These are phyloP conservation scores for Achaetomiella virescens DNA, from an alignment of 495 filamentous ascomycete genomes.

Conservation along the genomic window DNA sequence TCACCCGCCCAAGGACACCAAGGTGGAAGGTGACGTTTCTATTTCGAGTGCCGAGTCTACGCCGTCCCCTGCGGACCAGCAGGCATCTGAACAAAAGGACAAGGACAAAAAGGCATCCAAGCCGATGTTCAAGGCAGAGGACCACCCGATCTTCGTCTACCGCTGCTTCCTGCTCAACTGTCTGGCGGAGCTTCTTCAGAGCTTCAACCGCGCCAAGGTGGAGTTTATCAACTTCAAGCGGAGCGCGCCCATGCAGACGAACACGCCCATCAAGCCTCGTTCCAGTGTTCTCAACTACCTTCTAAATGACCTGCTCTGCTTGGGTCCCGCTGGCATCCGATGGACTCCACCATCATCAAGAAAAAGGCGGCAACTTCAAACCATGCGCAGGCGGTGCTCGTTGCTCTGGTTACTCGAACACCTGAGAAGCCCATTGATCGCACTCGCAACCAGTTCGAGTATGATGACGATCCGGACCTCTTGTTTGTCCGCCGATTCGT, in stretches of 20 bases:
- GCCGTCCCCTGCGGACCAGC: constrained; percentile 21
- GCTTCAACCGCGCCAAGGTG: constrained; percentile 89
- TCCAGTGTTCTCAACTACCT: constrained; percentile 92
- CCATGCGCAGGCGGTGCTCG: constrained; percentile 78
- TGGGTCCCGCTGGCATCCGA: constrained; percentile 63
- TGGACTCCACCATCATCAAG: constrained; percentile 67
- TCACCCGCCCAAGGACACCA: constrained; percentile 45
- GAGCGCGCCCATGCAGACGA: constrained; percentile 66
- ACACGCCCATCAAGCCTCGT: constrained; percentile 88
- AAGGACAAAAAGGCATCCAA: constrained; percentile 67
- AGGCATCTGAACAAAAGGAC: constrained; percentile 26
- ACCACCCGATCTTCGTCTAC: constrained; percentile 94
- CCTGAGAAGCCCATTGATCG: constrained; percentile 60
- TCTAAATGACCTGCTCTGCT: constrained; percentile 73
- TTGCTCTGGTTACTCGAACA: constrained; percentile 81
- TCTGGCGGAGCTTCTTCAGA: constrained; percentile 84
- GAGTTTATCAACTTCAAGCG: constrained; percentile 99
- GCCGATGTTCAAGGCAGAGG: constrained; percentile 77
- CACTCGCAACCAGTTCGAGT: constrained; percentile 47
- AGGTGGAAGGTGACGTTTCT: constrained; percentile 25
- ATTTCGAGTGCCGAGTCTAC: constrained; percentile 19
- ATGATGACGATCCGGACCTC: constrained; percentile 78
- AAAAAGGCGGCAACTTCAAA: constrained; percentile 78
- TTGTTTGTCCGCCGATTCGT: constrained; percentile 91
- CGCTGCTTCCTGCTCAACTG: constrained; percentile 93